These are phyloP conservation scores for Furcasterigmium sp. DNA, from an alignment of 2,329 filamentous ascomycete species.

Conservation along the genomic window DNA sequence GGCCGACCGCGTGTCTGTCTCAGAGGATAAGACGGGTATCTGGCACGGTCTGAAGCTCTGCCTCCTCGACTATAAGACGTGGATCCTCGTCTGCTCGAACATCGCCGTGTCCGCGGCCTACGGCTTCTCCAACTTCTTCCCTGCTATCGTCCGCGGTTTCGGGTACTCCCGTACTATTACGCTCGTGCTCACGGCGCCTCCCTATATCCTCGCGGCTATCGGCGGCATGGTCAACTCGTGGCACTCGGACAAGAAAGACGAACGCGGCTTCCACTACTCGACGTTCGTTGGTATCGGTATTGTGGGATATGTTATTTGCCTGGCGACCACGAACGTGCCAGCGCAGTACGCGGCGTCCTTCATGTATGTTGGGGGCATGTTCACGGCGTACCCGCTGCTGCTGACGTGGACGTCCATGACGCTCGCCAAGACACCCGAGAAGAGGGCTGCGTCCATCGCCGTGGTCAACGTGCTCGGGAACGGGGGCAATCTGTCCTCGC, in stretches of 20 bases:
- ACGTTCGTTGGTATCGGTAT: slow-evolving; percentile 32
- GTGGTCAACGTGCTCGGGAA: background rate
- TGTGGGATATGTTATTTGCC: slow-evolving; percentile 8
- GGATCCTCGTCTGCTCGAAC: slow-evolving; percentile 17
- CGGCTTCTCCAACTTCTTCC: slow-evolving; percentile 15
- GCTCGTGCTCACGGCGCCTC: slow-evolving; percentile 14
- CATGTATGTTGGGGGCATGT: slow-evolving; percentile 5
- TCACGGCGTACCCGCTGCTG: slow-evolving; percentile 4
- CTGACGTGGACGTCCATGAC: slow-evolving; percentile 74
- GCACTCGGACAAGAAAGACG: slow-evolving; percentile 39
- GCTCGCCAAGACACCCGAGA: slow-evolving; percentile 66
- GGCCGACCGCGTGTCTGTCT: slow-evolving; percentile 7
- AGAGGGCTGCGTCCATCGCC: slow-evolving; percentile 38
- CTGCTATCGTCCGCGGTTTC: slow-evolving; percentile 10
- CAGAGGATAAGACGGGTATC: slow-evolving; percentile 5
- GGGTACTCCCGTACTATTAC: background rate
- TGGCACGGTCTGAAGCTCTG: slow-evolving; percentile 19
- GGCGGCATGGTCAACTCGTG: slow-evolving; percentile 13
- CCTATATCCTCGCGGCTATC: slow-evolving; percentile 17
- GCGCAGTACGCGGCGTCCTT: slow-evolving; percentile 11
- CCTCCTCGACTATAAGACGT: slow-evolving; percentile 35
- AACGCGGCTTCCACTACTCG: slow-evolving; percentile 42
- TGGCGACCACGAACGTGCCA: slow-evolving; percentile 5
- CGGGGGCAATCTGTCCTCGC: background rate
- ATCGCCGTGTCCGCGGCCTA: slow-evolving; percentile 3